Evolutionary conservation across 2,329 filamentous ascomycete genomes (phyloP).

Genomic region (Penicillium janthinellum): DNA sequence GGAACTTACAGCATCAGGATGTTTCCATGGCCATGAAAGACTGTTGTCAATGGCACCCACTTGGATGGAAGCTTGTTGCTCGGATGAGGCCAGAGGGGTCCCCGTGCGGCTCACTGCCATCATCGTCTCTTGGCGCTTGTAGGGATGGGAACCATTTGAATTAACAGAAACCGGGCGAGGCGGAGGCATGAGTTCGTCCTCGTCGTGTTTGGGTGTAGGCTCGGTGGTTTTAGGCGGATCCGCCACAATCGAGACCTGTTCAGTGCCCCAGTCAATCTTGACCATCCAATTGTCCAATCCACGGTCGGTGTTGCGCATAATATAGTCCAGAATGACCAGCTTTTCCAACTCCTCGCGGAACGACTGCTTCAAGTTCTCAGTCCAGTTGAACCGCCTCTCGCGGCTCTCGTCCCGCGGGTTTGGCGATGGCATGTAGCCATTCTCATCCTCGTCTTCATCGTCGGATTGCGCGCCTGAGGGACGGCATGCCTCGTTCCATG

Average conservation of each 20-base stretch:
- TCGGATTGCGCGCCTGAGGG: constrained; percentile 63
- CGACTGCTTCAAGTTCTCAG: constrained; percentile 80
- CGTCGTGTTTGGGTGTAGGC: constrained; percentile 46
- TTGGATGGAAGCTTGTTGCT: constrained; percentile 62
- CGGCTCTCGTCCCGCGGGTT: constrained; percentile 50
- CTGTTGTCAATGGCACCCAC: constrained; percentile 98
- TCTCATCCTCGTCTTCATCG: constrained; percentile 62
- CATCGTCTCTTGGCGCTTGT: constrained; percentile 83
- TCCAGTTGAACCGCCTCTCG: constrained; percentile 73
- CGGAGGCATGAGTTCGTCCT: constrained; percentile 50
- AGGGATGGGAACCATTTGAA: constrained; percentile 60
- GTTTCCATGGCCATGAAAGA: constrained; percentile 98
- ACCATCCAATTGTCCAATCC: constrained; percentile 99
- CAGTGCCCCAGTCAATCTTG: constrained; percentile 82
- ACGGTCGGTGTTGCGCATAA: constrained; percentile 97
- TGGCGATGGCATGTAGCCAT: constrained; percentile 43
- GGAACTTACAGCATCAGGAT: constrained; percentile 76
- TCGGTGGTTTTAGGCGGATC: constrained; percentile 73
- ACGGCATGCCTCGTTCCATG: constrained; percentile 82
- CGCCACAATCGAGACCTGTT: constrained; percentile 81
- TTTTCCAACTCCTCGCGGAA: constrained; percentile 96
- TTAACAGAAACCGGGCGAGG: constrained; percentile 64
- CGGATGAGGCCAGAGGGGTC: constrained; percentile 52
- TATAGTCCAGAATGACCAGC: constrained; percentile 94
- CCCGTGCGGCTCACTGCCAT: constrained; percentile 63